A percentile compares a stretch with the other conserved stretches of the same genome.
Evolutionary conservation across 1,139 yeast genomes (phyloP).

Genomic region (Suhomyces maxii): DNA sequence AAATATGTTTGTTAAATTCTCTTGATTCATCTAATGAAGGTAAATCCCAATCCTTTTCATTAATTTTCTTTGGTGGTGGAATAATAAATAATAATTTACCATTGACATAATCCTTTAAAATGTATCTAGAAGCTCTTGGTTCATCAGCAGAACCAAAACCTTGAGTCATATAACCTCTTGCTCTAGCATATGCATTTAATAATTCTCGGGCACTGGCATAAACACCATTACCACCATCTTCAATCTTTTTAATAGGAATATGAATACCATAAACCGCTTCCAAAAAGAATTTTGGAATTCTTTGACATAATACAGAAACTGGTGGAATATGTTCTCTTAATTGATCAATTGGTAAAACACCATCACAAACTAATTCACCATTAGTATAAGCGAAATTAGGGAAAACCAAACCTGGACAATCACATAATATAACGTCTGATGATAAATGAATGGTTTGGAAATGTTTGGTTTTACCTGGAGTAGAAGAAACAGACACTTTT

Average conservation of each 20-base stretch:
- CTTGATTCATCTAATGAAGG: conserved; percentile 47
- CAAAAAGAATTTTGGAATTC: conserved; percentile 83
- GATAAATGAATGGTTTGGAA: conserved; percentile 93
- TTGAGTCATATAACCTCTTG: conserved; percentile 97
- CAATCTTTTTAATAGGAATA: conserved; percentile 68
- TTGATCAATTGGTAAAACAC: conserved; percentile 97
- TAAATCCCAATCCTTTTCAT: conserved; percentile 41
- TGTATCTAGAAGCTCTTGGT: conserved; percentile 89
- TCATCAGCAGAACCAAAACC: conserved; percentile 98
- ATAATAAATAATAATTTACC: conserved; percentile 84
- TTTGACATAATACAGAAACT: conserved; percentile 74
- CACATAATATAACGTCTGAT: conserved; percentile 83
- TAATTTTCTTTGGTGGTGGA: conserved; percentile 72
- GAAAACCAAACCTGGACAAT: conserved; percentile 98
- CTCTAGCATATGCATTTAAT: conserved; percentile 89
- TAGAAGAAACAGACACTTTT: conserved; percentile 94
- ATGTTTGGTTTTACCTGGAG: conserved; percentile 99
- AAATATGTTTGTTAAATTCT: conserved; percentile 72
- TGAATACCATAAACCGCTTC: conserved; percentile 96
- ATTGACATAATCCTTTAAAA: conserved; percentile 90
- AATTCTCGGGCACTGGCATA: conserved; percentile 87
- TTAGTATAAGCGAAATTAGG: conserved; percentile 97
- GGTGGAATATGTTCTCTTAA: conserved; percentile 95
- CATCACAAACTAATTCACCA: conserved; percentile 96
- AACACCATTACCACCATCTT: conserved; percentile 85